Conservation (phyloP, 768 basidiomycete genomes). For the Hypholoma fasciculare region DNA sequence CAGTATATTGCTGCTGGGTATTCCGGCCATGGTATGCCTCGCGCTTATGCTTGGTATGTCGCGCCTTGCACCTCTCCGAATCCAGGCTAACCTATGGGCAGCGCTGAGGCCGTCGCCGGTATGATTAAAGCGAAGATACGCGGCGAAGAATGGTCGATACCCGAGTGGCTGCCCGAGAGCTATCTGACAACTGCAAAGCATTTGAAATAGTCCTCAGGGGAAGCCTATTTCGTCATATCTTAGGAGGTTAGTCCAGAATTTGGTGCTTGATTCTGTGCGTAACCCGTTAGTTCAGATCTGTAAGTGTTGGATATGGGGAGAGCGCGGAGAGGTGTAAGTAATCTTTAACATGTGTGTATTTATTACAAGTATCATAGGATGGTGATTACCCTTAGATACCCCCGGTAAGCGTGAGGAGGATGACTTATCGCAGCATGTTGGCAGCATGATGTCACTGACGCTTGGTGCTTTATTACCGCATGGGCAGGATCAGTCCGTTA, state of each 20-base stretch:
- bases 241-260: neutral
- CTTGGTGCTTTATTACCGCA: neutral
- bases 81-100: slow-evolving; percentile 17
- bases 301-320: no score
- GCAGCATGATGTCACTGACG: no score
- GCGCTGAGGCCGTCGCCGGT: slow-evolving; percentile 60
- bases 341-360: no score
- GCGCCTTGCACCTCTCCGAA: neutral
- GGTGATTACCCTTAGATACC: no score
- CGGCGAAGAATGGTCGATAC: slow-evolving; percentile 45
- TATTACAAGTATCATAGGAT: no score
- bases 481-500: neutral
- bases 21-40: slow-evolving; percentile 80
- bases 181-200: slow-evolving; percentile 39
- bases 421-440: no score
- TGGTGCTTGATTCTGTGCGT: no score
- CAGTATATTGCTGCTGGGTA: slow-evolving; percentile 77
- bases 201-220: neutral
- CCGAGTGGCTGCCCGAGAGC: slow-evolving; percentile 64
- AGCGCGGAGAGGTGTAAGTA: no score
- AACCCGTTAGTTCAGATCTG: no score
- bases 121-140: slow-evolving; percentile 56
- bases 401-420: no score
- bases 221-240: neutral
- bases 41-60: slow-evolving; percentile 67